phyloP scores from a whole-genome alignment of 257 asterid genomes.

The Solanum virginianum region DNA sequence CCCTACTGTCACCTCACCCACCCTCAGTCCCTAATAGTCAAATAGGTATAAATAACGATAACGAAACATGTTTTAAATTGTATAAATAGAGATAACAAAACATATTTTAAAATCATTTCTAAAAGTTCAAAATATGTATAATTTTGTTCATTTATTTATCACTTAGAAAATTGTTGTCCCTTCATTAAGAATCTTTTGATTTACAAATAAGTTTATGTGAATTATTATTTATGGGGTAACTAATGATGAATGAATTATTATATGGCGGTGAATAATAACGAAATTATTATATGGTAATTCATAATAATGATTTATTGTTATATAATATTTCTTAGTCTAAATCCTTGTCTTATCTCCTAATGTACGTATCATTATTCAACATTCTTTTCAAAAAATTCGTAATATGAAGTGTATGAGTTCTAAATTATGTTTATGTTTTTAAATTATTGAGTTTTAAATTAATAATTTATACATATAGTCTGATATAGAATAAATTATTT shows the following conservation, averaged over 20 bases:
- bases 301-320: background rate
- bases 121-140: no score
- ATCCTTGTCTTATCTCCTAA: background rate
- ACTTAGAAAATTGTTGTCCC: background rate
- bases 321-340: background rate
- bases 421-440: background rate
- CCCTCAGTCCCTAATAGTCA: no score
- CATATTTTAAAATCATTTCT: no score
- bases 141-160: no score
- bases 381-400: background rate
- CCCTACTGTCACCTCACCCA: no score
- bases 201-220: background rate
- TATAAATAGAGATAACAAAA: no score
- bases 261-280: no score
- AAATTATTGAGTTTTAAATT: background rate
- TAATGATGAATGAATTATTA: background rate
- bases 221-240: background rate
- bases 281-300: background rate
- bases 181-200: background rate
- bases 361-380: background rate
- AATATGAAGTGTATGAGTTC: background rate
- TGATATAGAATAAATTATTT: background rate
- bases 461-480: background rate
- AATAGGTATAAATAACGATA: no score
- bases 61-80: no score